Evolutionary conservation across 441 rosid genomes (phyloP).

Genomic region (Erysimum pusillum): DNA sequence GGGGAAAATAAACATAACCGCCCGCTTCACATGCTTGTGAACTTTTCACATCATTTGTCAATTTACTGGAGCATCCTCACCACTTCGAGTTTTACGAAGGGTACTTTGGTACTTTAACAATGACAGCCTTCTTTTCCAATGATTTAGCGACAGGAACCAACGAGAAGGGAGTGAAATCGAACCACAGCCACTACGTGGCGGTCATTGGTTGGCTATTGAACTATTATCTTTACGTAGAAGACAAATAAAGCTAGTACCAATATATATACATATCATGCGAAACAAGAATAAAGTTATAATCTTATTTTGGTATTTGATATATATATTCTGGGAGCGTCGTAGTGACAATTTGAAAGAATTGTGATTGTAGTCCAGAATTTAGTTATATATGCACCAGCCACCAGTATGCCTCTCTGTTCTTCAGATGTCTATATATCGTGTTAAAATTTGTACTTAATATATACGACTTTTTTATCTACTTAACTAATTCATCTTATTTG

Average conservation of each 20-base stretch:
- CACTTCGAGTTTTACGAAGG: background rate
- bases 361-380: background rate
- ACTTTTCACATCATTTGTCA: background rate
- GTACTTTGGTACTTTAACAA: background rate
- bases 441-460: too few relatives aligned
- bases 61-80: conserved; percentile 27
- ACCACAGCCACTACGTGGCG: conserved; percentile 19
- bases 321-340: conserved; percentile 32
- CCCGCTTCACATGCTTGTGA: conserved; percentile 35
- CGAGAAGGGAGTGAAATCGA: conserved; percentile 41
- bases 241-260: conserved; percentile 47
- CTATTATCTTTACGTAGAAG: conserved; percentile 51
- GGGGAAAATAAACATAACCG: conserved; percentile 25
- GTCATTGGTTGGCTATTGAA: background rate
- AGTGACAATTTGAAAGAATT: conserved; percentile 17
- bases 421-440: background rate
- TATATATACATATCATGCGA: conserved; percentile 34
- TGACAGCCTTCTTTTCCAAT: conserved; percentile 39
- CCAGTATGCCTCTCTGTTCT: background rate
- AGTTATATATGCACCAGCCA: too few relatives aligned
- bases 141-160: conserved; percentile 47
- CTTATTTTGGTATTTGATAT: conserved; percentile 41
- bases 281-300: conserved; percentile 26
- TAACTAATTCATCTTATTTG: too few relatives aligned
- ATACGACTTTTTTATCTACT: too few relatives aligned